Conservation (phyloP, 164 flowering plant species). For the Stephania yunnanensis region DNA sequence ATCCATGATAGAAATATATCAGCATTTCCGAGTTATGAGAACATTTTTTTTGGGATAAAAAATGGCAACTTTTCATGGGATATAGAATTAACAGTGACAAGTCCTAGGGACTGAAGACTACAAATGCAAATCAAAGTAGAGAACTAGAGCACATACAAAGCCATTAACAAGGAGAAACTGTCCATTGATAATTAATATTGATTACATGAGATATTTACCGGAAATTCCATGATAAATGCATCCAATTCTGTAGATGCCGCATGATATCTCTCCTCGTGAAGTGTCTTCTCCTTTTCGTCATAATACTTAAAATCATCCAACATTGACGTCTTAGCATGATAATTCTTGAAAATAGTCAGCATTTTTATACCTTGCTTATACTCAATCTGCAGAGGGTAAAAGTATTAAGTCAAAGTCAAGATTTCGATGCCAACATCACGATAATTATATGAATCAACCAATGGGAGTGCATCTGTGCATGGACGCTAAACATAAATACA, state of each 20-base stretch:
- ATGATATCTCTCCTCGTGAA: constrained; percentile 20
- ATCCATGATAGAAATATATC: too few species aligned
- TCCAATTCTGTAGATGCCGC: neutral
- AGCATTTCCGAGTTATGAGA: too few species aligned
- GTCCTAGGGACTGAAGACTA: too few species aligned
- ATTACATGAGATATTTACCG: neutral
- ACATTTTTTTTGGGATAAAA: too few species aligned
- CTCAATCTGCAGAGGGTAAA: constrained; percentile 41
- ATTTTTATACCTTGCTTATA: constrained; percentile 56
- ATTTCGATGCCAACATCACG: neutral
- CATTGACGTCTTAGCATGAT: constrained; percentile 40
- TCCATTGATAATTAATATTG: too few species aligned
- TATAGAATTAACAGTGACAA: too few species aligned
- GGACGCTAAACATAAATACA: too few species aligned
- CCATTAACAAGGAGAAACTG: too few species aligned
- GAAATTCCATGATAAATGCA: neutral
- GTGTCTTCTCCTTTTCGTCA: constrained; percentile 49
- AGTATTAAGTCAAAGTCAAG: neutral
- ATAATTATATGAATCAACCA: neutral
- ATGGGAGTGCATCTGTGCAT: neutral
- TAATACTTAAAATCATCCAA: constrained; percentile 71
- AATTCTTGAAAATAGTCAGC: constrained; percentile 60
- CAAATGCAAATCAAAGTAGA: too few species aligned
- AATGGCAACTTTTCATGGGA: too few species aligned
- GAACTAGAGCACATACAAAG: too few species aligned